Evolutionary conservation across 176 grass and related monocot genomes (phyloP).

Genomic region (Oropetium thomaeum): DNA sequence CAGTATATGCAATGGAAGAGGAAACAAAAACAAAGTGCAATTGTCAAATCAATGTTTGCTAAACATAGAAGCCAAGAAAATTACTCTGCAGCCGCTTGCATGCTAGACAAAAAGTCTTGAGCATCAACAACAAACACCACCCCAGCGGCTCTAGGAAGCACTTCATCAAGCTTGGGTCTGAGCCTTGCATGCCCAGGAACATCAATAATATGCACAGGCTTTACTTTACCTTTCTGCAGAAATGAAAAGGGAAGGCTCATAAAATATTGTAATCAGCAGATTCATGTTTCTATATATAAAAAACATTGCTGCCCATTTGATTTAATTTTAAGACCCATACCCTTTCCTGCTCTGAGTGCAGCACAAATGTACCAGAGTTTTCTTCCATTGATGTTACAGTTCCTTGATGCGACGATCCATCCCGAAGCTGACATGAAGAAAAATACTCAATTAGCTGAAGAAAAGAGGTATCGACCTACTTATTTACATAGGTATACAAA

Average conservation of each 20-base stretch:
- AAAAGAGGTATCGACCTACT: not conserved
- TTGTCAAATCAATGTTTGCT: not conserved
- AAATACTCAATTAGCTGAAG: conserved; percentile 13
- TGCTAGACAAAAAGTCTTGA: conserved; percentile 84
- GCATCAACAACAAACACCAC: conserved; percentile 82
- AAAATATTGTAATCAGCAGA: not conserved
- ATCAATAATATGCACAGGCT: conserved; percentile 87
- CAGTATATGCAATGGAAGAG: too few relatives aligned
- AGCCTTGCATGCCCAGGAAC: conserved; percentile 96
- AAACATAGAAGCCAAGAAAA: conserved; percentile 19
- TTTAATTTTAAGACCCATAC: conserved; percentile 26
- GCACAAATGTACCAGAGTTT: conserved; percentile 78
- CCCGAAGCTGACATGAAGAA: conserved; percentile 63
- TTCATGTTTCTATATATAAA: not conserved
- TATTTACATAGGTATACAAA: too few relatives aligned
- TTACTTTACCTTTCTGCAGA: conserved; percentile 66
- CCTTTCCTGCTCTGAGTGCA: conserved; percentile 73
- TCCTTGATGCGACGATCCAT: conserved; percentile 89
- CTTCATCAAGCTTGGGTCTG: conserved; percentile 83
- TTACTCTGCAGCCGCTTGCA: conserved; percentile 86
- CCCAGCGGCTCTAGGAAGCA: conserved; percentile 71
- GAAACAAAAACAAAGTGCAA: too few relatives aligned
- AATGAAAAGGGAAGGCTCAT: conserved; percentile 1
- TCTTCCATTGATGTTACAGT: conserved; percentile 96
- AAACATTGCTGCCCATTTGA: not conserved